A percentile compares a stretch with the other conserved stretches of the same genome.
phyloP scores from a whole-genome alignment of 1,284 basidiomycete species.

The Cryptococcus neoformans region DNA sequence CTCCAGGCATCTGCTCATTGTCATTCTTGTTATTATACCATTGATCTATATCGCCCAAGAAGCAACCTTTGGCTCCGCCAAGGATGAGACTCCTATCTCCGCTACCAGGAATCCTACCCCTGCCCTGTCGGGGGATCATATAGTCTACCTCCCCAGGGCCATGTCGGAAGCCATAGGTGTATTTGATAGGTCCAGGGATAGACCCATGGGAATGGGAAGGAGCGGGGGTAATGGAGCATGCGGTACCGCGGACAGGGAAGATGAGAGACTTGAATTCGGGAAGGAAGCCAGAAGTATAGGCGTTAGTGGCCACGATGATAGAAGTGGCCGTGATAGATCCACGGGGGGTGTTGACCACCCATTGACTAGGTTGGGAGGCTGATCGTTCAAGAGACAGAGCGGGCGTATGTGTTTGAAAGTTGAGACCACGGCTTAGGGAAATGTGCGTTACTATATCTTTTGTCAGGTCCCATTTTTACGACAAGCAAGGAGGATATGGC shows the following conservation, averaged over 20 bases:
- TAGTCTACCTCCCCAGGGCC: conserved; percentile 28
- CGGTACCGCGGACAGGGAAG: conserved; percentile 29
- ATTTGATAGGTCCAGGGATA: conserved; percentile 18
- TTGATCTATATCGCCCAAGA: conserved; percentile 11
- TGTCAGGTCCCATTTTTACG: neutral
- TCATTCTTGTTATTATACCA: conserved; percentile 30
- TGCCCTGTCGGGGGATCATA: conserved; percentile 31
- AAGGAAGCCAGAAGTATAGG: conserved; percentile 27
- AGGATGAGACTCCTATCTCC: conserved; percentile 27
- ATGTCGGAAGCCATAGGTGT: conserved; percentile 27
- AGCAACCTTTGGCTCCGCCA: conserved; percentile 27
- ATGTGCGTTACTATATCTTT: conserved; percentile 15
- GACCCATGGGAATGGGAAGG: conserved; percentile 13
- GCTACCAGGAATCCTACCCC: conserved; percentile 18
- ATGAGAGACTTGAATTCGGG: conserved; percentile 29
- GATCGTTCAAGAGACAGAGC: conserved; percentile 9
- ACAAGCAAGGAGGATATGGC: neutral
- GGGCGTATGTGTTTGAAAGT: conserved; percentile 28
- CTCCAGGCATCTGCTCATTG: conserved; percentile 24
- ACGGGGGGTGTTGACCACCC: conserved; percentile 27
- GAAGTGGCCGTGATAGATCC: conserved; percentile 21
- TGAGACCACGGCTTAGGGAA: conserved; percentile 18
- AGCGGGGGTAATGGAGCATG: conserved; percentile 27
- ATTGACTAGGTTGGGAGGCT: conserved; percentile 1
- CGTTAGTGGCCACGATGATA: conserved; percentile 34